Base-by-base conservation (phyloP, 305 asterid species). In the Ilex paraguariensis region DNA sequence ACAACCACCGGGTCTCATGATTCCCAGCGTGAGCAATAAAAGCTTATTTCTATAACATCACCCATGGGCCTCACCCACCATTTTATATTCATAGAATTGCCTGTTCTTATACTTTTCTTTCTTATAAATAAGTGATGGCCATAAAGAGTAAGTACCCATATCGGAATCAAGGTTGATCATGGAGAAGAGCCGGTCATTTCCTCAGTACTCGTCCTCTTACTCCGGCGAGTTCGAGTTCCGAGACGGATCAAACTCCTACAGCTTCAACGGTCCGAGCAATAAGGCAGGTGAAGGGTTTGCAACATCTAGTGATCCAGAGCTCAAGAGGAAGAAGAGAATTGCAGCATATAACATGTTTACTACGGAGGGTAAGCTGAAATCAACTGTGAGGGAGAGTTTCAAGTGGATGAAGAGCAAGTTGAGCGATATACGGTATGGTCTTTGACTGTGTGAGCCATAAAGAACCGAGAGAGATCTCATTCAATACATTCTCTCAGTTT, bases 351-450 rank as follows among this genome's bases (percentile, higher is more conserved):
- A 90, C 56, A 82, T 78, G 91, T 75, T 87, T 65, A 68, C 84
- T 0, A 85, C 75, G 0, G 87, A 85, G 79, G 86, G 97, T 66
- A 90, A 84, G 72, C 73, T 90, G 50, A 90, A 90, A 73, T 74
- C 95, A 31, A 80, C 84, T 44, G 70, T 90, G 36, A 80, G 87
- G 61, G 92, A 65, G 54, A 84, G 95, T 69, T 79, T 87, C 84
- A 90, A 79, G 75, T 90, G 97, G 97, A 77, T 87, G 82, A 90
- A 90, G 69, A 74, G 83, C 73, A 87, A 90, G 68, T 69, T 90
- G 62, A 72, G 53, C 45, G 79, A 83, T 60, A 60, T 82, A 2
- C 82, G 87, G 60, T 80, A 73, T 48, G 74, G 62, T 21, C 28
- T 21, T 21, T 21, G 2, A 21, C 28, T 56, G 52, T 66, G n/a